These are phyloP conservation scores for Xylariales sp. DNA, from an alignment of 2,329 filamentous ascomycete genomes.

Conservation along the genomic window DNA sequence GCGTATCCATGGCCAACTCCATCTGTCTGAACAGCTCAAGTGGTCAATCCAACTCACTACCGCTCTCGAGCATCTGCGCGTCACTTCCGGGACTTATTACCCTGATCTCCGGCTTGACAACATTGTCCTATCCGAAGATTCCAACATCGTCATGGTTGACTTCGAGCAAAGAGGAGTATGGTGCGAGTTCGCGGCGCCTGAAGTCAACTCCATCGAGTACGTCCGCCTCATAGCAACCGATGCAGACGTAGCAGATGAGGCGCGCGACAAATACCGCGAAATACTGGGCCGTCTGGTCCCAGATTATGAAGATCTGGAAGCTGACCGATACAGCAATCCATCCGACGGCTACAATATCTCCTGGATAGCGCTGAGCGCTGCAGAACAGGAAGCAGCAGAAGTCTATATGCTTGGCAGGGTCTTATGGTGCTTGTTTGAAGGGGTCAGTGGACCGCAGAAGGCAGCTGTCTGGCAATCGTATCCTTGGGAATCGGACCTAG, in stretches of 20 bases:
- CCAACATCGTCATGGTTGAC: constrained; percentile 52
- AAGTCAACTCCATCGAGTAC: constrained; percentile 56
- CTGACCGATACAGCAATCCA: constrained; percentile 44
- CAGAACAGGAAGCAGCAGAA: constrained; percentile 53
- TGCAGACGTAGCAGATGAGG: constrained; percentile 36
- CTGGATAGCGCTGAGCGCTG: constrained; percentile 47
- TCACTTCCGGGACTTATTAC: constrained; percentile 44
- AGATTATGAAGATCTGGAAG: constrained; percentile 36
- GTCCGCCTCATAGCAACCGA: constrained; percentile 48
- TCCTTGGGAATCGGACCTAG: constrained; percentile 47
- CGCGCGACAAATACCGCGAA: constrained; percentile 35
- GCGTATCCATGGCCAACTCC: constrained; percentile 40
- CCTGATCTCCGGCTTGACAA: constrained; percentile 58
- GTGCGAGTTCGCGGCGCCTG: constrained; percentile 57
- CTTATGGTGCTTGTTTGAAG: constrained; percentile 60
- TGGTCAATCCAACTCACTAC: constrained; percentile 51
- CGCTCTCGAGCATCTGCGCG: constrained; percentile 46
- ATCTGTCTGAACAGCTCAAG: constrained; percentile 39
- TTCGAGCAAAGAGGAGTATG: constrained; percentile 61
- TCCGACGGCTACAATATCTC: constrained; percentile 48
- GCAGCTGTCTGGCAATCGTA: constrained; percentile 57
- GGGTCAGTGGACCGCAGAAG: constrained; percentile 51
- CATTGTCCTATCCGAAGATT: constrained; percentile 44
- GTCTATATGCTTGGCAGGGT: constrained; percentile 60
- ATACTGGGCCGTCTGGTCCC: constrained; percentile 41